Evolutionary conservation across 306 rosid species (phyloP), one percentile per base, ranked within the genome.

Genomic region (Trifolium dubium): DNA sequence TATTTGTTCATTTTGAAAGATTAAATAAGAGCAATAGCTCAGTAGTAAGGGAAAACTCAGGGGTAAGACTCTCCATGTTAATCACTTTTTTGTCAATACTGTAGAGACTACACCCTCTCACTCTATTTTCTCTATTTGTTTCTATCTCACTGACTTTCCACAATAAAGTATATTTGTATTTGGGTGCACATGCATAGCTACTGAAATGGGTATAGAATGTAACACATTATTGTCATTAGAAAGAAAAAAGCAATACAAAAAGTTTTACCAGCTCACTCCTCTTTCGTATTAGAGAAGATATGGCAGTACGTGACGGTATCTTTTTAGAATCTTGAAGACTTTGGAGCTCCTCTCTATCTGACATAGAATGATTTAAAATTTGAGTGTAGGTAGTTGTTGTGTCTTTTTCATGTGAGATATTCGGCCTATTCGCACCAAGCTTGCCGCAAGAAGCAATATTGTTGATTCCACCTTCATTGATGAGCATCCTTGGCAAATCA

Each of bases 211-310:
- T 58, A 43, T 12, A 46, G 29, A 73, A 39, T 47, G 46, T 40
- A 37, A 43, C 29, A 50, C 69, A 50, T 29, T 74, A 10, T 60
- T 80, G 61, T 59, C 32, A 53, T 4, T 53, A 60, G 75, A 69
- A 37, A 17, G 11, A 72, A 54, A 64, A 71, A 72, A 51, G 34
- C 34, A 13, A 72, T 10, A 50, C 41, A 71, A 53, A 18, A 69
- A 46, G 17, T 37, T 5, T 47, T 87, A 91, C 97, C 94, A 88
- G 88, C n/a, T 81, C 76, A 77, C 81, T 80, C 81, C 89, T 89
- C 86, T 77, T 85, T 53, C 79, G 75, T 29, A 69, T 82, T 73
- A 89, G 82, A 77, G 86, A 74, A 61, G 83, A 67, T 69, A 89
- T 67, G 40, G 94, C 92, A 75, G 90, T 79, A 72, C 69, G 73